Conservation (phyloP, 2,329 filamentous ascomycete species). For the Stemphylium vesicarium region DNA sequence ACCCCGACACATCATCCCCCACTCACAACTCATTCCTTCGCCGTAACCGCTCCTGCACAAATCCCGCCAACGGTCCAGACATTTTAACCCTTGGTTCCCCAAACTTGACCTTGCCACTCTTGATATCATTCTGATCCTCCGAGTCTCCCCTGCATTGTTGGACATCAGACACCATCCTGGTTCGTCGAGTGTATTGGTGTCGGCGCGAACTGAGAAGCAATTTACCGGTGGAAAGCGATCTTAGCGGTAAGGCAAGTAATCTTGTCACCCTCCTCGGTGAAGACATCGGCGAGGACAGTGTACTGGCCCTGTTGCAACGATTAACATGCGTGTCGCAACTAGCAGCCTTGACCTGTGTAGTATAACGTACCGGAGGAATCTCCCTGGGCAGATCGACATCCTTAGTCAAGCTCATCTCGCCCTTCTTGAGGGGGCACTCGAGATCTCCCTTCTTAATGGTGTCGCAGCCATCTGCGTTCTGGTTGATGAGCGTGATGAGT, state of each 20-base stretch:
- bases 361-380: constrained; percentile 79
- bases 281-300: constrained; percentile 85
- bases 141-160: constrained; percentile 12
- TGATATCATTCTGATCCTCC: constrained; percentile 2
- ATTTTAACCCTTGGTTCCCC: constrained; percentile 43
- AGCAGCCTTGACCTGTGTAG: neutral
- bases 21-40: constrained; percentile 42
- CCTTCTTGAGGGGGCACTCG: constrained; percentile 85
- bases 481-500: constrained; percentile 85
- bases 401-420: constrained; percentile 76
- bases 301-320: constrained; percentile 74
- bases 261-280: constrained; percentile 71
- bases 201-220: constrained; percentile 14
- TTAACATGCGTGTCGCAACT: constrained; percentile 17
- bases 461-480: constrained; percentile 84
- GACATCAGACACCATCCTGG: constrained; percentile 14
- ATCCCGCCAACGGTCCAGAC: constrained; percentile 44
- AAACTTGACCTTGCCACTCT: constrained; percentile 27
- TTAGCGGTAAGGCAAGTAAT: constrained; percentile 87
- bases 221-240: constrained; percentile 64
- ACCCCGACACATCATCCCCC: neutral
- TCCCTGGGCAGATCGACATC: constrained; percentile 81
- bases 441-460: constrained; percentile 87
- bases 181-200: constrained; percentile 18
- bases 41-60: constrained; percentile 38